Percentiles rank a stretch among this genome's conserved stretches.
Conservation (phyloP, 768 basidiomycete genomes). For the Boletus fagicola region DNA sequence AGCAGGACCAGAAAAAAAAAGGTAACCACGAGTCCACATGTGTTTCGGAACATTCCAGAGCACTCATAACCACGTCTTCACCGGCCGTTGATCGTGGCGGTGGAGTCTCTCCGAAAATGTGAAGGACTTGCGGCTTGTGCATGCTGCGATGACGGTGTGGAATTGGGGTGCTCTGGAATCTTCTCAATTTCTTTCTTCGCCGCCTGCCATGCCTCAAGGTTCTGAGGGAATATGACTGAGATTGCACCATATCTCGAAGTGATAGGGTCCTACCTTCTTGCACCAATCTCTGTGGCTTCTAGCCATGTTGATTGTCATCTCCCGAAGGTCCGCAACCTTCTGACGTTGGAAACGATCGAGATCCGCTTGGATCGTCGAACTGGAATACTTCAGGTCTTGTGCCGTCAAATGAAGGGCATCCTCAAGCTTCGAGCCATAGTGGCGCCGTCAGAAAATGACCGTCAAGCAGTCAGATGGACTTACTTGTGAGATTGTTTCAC, state of each 20-base stretch:
- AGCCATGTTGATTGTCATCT: constrained; percentile 91
- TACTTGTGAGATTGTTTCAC: constrained; percentile 94
- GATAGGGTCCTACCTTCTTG: constrained; percentile 63
- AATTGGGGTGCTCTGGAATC: constrained; percentile 90
- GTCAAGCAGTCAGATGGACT: constrained; percentile 19
- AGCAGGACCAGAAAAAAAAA: constrained; percentile 6
- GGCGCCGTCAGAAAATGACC: constrained; percentile 14
- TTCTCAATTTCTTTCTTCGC: constrained; percentile 88
- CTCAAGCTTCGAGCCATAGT: constrained; percentile 64
- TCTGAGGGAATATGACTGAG: constrained; percentile 48
- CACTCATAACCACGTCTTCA: constrained; percentile 28
- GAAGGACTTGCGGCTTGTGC: constrained; percentile 36
- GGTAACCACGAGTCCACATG: constrained; percentile 13
- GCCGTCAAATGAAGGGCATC: constrained; percentile 90
- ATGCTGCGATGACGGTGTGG: constrained; percentile 42
- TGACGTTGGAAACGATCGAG: constrained; percentile 97
- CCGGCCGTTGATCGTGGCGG: constrained; percentile 67
- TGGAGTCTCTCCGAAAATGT: constrained; percentile 59
- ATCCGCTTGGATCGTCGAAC: constrained; percentile 95
- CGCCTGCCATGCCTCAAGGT: constrained; percentile 96
- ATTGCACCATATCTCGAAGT: constrained; percentile 7
- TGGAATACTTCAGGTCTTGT: constrained; percentile 94
- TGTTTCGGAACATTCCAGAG: constrained; percentile 4
- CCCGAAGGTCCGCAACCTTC: constrained; percentile 93
- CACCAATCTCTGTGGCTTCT: constrained; percentile 95